A percentile compares a stretch with the other conserved stretches of the same genome.
phyloP scores from a whole-genome alignment of 306 rosid genomes.

The Malus orientalis region DNA sequence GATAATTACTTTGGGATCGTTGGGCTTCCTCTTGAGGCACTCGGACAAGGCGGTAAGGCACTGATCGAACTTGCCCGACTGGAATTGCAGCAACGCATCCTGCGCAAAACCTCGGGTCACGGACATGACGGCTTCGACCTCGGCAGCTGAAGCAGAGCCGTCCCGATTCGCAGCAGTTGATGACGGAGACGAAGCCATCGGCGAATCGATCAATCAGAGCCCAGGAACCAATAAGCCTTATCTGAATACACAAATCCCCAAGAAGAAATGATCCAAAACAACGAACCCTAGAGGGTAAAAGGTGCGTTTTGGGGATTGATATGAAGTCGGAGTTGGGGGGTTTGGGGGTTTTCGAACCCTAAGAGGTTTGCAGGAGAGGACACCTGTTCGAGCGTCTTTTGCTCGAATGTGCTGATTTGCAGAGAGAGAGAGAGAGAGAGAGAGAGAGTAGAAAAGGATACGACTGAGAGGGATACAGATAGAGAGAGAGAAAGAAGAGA shows the following conservation, averaged over 20 bases:
- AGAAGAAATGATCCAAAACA: background rate
- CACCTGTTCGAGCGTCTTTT: constrained; percentile 11
- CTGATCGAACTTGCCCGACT: constrained; percentile 70
- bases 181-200: constrained; percentile 45
- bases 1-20: constrained; percentile 78
- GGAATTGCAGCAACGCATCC: constrained; percentile 82
- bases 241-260: constrained; percentile 14
- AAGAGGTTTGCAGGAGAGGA: constrained; percentile 7
- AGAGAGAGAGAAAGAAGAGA: background rate
- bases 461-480: background rate
- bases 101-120: constrained; percentile 52
- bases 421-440: background rate
- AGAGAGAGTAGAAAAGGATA: constrained; percentile 10
- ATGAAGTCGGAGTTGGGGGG: constrained; percentile 6
- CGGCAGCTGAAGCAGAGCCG: constrained; percentile 39
- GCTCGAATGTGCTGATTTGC: constrained; percentile 12
- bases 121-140: constrained; percentile 58
- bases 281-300: constrained; percentile 8
- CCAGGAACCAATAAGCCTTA: constrained; percentile 8
- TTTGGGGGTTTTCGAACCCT: constrained; percentile 25
- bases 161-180: constrained; percentile 50
- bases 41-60: constrained; percentile 65
- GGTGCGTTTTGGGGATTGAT: background rate
- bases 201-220: constrained; percentile 57
- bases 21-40: constrained; percentile 62